Conservation (phyloP, 768 basidiomycete genomes). For the Rhizopogon rudus region DNA sequence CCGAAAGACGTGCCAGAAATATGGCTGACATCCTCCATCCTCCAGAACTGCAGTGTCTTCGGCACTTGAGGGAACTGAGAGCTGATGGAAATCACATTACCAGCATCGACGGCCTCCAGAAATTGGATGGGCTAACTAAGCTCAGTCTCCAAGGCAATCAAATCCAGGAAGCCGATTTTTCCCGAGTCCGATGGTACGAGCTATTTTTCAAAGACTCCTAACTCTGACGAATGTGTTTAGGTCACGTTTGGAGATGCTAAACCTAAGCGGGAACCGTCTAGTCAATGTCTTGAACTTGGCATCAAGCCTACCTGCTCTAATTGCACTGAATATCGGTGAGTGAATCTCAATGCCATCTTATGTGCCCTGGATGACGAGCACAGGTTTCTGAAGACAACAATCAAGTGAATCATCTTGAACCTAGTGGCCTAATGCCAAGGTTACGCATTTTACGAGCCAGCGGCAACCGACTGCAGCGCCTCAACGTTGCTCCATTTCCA, state of each 20-base stretch:
- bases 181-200: constrained; percentile 58
- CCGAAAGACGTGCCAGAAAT: background rate
- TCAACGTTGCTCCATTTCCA: constrained; percentile 60
- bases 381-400: constrained; percentile 61
- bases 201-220: constrained; percentile 2
- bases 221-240: constrained; percentile 16
- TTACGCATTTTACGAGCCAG: constrained; percentile 84
- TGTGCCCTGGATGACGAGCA: constrained; percentile 10
- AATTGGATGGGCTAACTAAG: constrained; percentile 78
- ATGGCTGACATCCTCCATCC: background rate
- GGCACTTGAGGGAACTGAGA: constrained; percentile 82
- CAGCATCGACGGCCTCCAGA: constrained; percentile 70
- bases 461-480: constrained; percentile 66
- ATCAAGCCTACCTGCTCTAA: constrained; percentile 50
- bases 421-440: constrained; percentile 53
- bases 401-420: constrained; percentile 47
- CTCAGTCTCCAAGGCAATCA: constrained; percentile 76
- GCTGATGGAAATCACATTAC: constrained; percentile 84
- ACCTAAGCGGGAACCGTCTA: constrained; percentile 75
- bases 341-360: constrained; percentile 18
- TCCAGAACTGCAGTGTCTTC: constrained; percentile 77
- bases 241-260: constrained; percentile 74
- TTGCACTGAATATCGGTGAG: constrained; percentile 82
- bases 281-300: constrained; percentile 53
- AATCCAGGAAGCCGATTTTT: constrained; percentile 58